These are phyloP conservation scores for Hypericum perforatum DNA, from an alignment of 345 rosid species.

Conservation along the genomic window DNA sequence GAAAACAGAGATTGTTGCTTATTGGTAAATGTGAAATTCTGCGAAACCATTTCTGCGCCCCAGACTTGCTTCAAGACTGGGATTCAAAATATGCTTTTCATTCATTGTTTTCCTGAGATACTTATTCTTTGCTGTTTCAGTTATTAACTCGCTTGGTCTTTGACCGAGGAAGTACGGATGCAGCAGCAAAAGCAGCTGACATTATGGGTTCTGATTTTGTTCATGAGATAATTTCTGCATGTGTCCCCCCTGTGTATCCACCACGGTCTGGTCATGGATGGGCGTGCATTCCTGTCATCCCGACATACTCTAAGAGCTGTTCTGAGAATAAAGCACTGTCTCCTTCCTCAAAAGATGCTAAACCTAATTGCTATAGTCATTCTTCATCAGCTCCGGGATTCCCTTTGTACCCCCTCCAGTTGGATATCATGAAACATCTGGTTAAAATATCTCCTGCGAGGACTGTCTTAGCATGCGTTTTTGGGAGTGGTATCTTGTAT, in stretches of 20 bases:
- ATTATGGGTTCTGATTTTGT: constrained; percentile 96
- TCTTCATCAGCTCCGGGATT: constrained; percentile 63
- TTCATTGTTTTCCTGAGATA: background rate
- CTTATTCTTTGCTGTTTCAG: constrained; percentile 31
- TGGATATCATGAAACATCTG: constrained; percentile 81
- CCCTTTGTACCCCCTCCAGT: constrained; percentile 86
- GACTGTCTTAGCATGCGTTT: constrained; percentile 90
- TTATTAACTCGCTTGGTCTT: constrained; percentile 91
- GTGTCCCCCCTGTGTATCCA: constrained; percentile 97
- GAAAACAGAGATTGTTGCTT: too few species aligned
- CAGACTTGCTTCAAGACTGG: too few species aligned
- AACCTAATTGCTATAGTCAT: constrained; percentile 59
- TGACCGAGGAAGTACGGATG: constrained; percentile 91
- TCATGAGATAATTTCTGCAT: constrained; percentile 92
- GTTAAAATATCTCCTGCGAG: constrained; percentile 91
- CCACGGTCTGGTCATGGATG: constrained; percentile 93
- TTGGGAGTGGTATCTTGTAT: constrained; percentile 85
- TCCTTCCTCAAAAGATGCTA: constrained; percentile 63
- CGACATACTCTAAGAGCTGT: constrained; percentile 35
- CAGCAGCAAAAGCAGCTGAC: constrained; percentile 92
- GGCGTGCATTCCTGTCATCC: constrained; percentile 88
- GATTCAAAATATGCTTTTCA: background rate
- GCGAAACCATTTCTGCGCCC: too few species aligned
- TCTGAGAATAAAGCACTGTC: constrained; percentile 57
- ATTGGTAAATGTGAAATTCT: too few species aligned